Evolutionary conservation across 306 rosid genomes (phyloP).

Genomic region (Arachis hypogaea): DNA sequence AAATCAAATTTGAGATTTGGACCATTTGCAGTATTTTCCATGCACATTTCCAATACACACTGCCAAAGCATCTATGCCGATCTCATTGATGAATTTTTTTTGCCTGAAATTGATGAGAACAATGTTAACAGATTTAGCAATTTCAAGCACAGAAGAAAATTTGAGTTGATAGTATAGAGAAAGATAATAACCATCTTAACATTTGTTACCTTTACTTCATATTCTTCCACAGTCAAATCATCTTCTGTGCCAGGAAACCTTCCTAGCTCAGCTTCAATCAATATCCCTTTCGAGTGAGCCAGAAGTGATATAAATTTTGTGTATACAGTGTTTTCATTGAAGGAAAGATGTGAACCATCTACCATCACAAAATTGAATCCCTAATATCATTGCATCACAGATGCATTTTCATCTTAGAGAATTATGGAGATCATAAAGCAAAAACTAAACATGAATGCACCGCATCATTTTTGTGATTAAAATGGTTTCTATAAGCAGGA

Average conservation of each 20-base stretch:
- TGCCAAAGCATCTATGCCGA: constrained; percentile 94
- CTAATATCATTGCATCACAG: constrained; percentile 50
- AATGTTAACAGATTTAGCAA: constrained; percentile 20
- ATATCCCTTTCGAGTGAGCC: constrained; percentile 78
- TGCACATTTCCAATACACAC: constrained; percentile 95
- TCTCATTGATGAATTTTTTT: constrained; percentile 78
- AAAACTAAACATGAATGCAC: constrained; percentile 19
- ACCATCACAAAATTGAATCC: constrained; percentile 91
- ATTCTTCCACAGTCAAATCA: constrained; percentile 87
- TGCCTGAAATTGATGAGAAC: constrained; percentile 66
- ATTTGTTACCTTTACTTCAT: constrained; percentile 87
- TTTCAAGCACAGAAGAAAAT: constrained; percentile 16
- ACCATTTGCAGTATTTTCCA: constrained; percentile 84
- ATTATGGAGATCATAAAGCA: constrained; percentile 29
- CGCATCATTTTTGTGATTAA: constrained; percentile 33
- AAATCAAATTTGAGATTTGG: constrained; percentile 86
- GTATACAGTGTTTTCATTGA: constrained; percentile 68
- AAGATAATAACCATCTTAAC: constrained; percentile 62
- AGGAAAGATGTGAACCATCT: constrained; percentile 93
- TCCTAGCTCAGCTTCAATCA: constrained; percentile 96
- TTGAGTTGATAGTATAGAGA: constrained; percentile 23
- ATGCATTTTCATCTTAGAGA: constrained; percentile 20
- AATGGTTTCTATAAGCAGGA: constrained; percentile 14
- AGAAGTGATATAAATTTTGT: constrained; percentile 71
- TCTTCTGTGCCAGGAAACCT: constrained; percentile 97